Evolutionary conservation across 768 basidiomycete species (phyloP).

Genomic region (Neoboletus subvelutipes): DNA sequence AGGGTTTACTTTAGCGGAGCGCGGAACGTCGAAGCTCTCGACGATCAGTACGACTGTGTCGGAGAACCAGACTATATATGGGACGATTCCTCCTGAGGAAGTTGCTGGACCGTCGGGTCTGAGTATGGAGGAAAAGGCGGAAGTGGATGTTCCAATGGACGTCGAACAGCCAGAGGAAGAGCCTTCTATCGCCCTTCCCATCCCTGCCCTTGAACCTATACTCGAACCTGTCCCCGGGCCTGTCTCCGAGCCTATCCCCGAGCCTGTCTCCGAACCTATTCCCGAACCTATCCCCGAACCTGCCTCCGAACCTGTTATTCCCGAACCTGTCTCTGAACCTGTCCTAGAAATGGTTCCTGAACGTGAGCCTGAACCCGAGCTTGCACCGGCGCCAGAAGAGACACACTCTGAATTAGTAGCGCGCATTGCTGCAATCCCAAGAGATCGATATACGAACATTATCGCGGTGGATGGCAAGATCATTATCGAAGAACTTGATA

Average conservation of each 20-base stretch:
- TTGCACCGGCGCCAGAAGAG: neutral
- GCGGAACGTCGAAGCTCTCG: conserved; percentile 44
- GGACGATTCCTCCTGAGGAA: conserved; percentile 27
- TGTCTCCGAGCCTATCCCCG: neutral
- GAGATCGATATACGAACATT: conserved; percentile 32
- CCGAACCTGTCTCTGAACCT: neutral
- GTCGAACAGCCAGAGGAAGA: conserved; percentile 13
- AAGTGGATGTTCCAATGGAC: conserved; percentile 16
- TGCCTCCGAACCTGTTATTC: neutral
- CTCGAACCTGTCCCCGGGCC: conserved; percentile 4
- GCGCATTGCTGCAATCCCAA: conserved; percentile 27
- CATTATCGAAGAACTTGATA: conserved; percentile 71
- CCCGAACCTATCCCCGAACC: neutral
- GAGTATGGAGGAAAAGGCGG: conserved; percentile 16
- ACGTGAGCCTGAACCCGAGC: neutral
- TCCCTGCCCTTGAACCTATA: neutral
- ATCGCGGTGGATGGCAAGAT: conserved; percentile 46
- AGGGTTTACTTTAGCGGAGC: conserved; percentile 23
- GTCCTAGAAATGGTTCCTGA: neutral
- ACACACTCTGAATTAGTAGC: conserved; percentile 23
- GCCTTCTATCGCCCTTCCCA: neutral
- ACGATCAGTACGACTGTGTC: conserved; percentile 46
- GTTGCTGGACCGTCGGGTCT: conserved; percentile 26
- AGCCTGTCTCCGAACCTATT: neutral
- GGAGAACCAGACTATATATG: conserved; percentile 42